These are phyloP conservation scores for Amyloporia xantha DNA, from an alignment of 768 basidiomycete genomes.

Conservation along the genomic window DNA sequence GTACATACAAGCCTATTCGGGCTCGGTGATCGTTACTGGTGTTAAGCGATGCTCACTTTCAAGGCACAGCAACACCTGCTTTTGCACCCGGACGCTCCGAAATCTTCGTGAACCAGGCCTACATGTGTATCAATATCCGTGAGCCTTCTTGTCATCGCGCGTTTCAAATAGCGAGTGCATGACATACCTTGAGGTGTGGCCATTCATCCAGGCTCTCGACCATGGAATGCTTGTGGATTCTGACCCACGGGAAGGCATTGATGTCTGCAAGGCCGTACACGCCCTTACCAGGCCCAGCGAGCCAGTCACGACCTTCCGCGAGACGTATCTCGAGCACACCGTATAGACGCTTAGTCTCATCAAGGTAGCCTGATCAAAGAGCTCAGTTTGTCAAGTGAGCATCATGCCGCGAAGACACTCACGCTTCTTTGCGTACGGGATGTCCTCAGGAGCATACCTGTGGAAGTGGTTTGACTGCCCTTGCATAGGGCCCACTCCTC, in stretches of 20 bases:
- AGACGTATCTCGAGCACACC: conserved; percentile 78
- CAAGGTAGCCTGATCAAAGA: conserved; percentile 66
- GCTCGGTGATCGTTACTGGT: too few relatives aligned
- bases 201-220: conserved; percentile 54
- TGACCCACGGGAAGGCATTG: conserved; percentile 63
- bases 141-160: not conserved
- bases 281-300: conserved; percentile 69
- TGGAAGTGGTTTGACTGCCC: conserved; percentile 72
- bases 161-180: too few relatives aligned
- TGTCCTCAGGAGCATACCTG: conserved; percentile 54
- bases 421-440: conserved; percentile 67
- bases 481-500: conserved; percentile 85
- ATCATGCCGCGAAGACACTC: conserved; percentile 16
- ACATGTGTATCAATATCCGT: not conserved
- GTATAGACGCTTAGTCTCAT: conserved; percentile 81
- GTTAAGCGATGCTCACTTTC: too few relatives aligned
- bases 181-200: conserved; percentile 51
- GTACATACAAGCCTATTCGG: too few relatives aligned
- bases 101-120: conserved; percentile 36
- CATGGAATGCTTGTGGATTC: conserved; percentile 38
- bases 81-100: conserved; percentile 12
- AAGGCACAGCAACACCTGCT: conserved; percentile 13
- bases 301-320: conserved; percentile 57
- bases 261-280: conserved; percentile 68
- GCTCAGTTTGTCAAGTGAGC: too few relatives aligned